Evolutionary conservation across 2,329 filamentous ascomycete genomes (phyloP).

Genomic region (Colletotrichum gigasporum): DNA sequence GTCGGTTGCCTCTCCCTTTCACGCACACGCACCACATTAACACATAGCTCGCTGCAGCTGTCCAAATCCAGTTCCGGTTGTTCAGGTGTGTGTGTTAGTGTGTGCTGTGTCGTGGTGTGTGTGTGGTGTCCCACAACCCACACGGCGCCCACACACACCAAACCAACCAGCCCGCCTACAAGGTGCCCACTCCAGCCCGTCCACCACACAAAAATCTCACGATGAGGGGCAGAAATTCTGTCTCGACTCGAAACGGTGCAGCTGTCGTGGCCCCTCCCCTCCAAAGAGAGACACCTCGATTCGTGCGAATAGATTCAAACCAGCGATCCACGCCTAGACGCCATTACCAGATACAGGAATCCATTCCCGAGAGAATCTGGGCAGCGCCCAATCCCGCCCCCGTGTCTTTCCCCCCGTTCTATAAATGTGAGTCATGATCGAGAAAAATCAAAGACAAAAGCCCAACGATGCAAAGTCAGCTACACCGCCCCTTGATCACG

Average conservation of each 20-base stretch:
- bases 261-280: not conserved
- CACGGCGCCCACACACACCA: not conserved
- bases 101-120: too few relatives aligned
- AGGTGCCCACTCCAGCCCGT: not conserved
- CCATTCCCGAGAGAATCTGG: too few relatives aligned
- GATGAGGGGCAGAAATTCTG: not conserved
- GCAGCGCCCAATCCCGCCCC: not conserved
- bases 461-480: slow-evolving; percentile 16
- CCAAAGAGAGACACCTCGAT: not conserved
- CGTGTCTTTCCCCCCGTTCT: not conserved
- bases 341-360: not conserved
- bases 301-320: not conserved
- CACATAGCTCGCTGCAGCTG: not conserved
- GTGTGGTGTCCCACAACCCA: too few relatives aligned
- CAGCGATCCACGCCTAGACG: not conserved
- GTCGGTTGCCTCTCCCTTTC: slow-evolving; percentile 4
- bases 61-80: not conserved
- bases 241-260: not conserved
- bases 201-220: slow-evolving; percentile 13
- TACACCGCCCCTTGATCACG: slow-evolving; percentile 13
- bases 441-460: not conserved
- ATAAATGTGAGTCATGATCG: slow-evolving; percentile 15
- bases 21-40: not conserved
- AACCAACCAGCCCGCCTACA: not conserved
- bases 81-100: too few relatives aligned